Conservation (phyloP, 2,329 filamentous ascomycete species). For the Phialophora expanda region DNA sequence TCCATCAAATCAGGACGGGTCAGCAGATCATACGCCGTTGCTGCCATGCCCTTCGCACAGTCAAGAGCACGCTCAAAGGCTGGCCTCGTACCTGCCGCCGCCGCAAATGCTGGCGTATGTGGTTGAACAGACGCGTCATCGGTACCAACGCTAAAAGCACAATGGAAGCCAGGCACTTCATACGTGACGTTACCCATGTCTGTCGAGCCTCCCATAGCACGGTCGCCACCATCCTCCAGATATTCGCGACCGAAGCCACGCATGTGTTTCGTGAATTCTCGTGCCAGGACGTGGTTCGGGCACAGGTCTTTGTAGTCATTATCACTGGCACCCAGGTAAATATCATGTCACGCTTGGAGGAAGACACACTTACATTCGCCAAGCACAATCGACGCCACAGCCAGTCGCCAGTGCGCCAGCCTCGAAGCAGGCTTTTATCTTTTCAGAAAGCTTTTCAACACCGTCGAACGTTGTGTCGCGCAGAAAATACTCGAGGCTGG, state of each 20-base stretch:
- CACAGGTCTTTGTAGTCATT: constrained; percentile 53
- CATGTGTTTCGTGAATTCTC: constrained; percentile 55
- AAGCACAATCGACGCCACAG: constrained; percentile 43
- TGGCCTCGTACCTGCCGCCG: constrained; percentile 48
- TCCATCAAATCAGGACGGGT: constrained; percentile 9
- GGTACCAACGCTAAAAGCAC: constrained; percentile 54
- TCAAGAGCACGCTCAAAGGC: constrained; percentile 52
- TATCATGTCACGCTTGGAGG: neutral
- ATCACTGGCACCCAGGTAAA: constrained; percentile 18
- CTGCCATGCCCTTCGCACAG: constrained; percentile 55
- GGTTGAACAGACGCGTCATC: constrained; percentile 44
- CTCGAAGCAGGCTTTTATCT: constrained; percentile 45
- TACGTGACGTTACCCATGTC: constrained; percentile 62
- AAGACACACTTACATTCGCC: constrained; percentile 30
- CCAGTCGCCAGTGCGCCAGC: constrained; percentile 47
- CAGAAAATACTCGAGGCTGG: constrained; percentile 54
- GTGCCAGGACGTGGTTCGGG: constrained; percentile 54
- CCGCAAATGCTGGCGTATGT: constrained; percentile 53
- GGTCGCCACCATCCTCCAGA: constrained; percentile 45
- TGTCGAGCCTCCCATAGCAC: constrained; percentile 52
- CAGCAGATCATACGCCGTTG: constrained; percentile 44
- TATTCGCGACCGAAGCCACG: constrained; percentile 47
- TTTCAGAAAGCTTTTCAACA: constrained; percentile 43
- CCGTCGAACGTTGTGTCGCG: constrained; percentile 53
- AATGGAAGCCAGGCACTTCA: constrained; percentile 55